Evolutionary conservation across 1,284 basidiomycete genomes (phyloP), one percentile per base, ranked within the genome.

Genomic region (Ustilago bromivora): DNA sequence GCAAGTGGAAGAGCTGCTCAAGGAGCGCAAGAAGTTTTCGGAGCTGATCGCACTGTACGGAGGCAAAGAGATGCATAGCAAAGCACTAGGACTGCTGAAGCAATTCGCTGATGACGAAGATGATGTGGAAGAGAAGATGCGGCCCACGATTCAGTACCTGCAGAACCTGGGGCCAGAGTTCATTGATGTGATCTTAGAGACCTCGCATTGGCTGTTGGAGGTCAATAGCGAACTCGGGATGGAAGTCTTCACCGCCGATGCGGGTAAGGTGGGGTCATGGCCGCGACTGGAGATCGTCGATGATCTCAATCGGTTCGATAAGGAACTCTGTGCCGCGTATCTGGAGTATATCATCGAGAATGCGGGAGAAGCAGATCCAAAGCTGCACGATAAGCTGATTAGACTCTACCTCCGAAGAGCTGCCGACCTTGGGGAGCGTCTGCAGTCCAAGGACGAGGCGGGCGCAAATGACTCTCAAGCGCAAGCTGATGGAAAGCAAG

Each of bases 31-130:
- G 93, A 96, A 95, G 91, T 93, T 91, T 82, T 90, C 91, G 1
- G 97, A 99, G 86, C 89, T 99, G 58, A 91, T 95, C 55, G 93
- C 94, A 84, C 88, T 99, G 43, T 99, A 98, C 85, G 92, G 94
- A 81, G 95, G 94, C 53, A 96, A 96, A 88, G 93, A 93, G 87
- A 96, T 96, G 94, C 97, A 99, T 82, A 89, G 89, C 7, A 93
- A 96, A 86, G 96, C 96, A 0, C 87, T 99, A 67, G 88, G 90
- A 23, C 89, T 98, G 51, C 89, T 99, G 13, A 90, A 95, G 94
- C 76, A 83, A 92, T 87, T 35, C 41, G 61, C 66, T 6, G 63
- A 69, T 31, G 91, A 92, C 74, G 90, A 92, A 49, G 94, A 94
- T 84, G 94, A 95, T 76, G 87, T 89, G 55, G 90, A 92, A 64